Base-by-base conservation (phyloP, 2,329 filamentous ascomycete genomes). In the Scytalidium lignicola region DNA sequence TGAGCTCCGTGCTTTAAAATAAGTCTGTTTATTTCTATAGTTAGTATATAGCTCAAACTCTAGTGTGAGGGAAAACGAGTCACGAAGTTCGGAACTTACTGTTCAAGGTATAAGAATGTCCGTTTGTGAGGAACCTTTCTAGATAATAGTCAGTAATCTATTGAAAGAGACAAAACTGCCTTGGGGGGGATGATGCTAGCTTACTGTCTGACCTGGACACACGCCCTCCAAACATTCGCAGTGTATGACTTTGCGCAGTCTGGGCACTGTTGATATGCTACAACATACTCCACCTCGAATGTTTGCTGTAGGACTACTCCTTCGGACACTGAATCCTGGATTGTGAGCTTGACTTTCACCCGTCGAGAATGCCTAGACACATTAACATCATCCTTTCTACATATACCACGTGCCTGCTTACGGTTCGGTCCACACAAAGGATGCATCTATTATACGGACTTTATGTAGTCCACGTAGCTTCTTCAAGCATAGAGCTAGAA, bases 361-460 rank as follows among this genome's bases (percentile, higher is more conserved):
- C 93, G 79, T 64, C 90, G 79, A 61, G 91, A 96, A 72, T 99
- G 93, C 32, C 32, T 37, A 37, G 4, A n/a, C 5, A 37, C 5
- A 37, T 37, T 37, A 37, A n/a, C 32, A 8, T 37, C 32, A 8
- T 37, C n/a, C 15, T 9, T 37, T 13, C 12, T 37, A 37, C 7
- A 17, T 15, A 15, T 9, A 37, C n/a, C 32, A 9, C n/a, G 15
- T 37, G 32, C 15, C 10, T 37, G 15, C 32, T 37, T 17, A 37
- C 10, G 93, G 92, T 70, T 99, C 93, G 1, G 93, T 99, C 93
- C 93, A 99, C 65, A 97, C 88, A 66, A 97, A 99, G 62, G 83
- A 88, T 43, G 93, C 93, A 66, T 99, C 93, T 62, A 96, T 91
- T 62, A 99, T 93, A 53, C 93, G 81, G 58, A 95, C 88, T 73